Base-by-base conservation (phyloP, 306 rosid genomes). In the Cucurbita ficifolia region DNA sequence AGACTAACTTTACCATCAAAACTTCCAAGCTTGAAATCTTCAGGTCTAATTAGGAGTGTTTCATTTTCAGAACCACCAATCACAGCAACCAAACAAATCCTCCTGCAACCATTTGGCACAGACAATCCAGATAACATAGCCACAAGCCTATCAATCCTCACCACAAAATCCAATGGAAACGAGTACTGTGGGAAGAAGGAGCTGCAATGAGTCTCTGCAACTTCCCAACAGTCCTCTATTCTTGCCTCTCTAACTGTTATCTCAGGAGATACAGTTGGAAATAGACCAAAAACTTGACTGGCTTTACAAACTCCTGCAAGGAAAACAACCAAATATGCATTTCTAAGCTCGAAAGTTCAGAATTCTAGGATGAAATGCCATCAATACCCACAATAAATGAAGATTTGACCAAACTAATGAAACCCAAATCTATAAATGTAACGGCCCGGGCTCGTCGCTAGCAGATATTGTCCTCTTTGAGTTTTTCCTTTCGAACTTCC, bases 121-220 rank as follows among this genome's bases (percentile, higher is more conserved):
- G 97, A 83, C 78, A 87, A 89, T 70, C 99, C 96, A 0, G 91
- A 91, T 10, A 91, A 76, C 97, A 95, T 89, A 36, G 85, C 97
- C 50, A 89, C 85, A 80, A 95, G 74, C 86, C 97, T 87, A 83
- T 95, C 96, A 80, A 91, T 77, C 80, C 97, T 82, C 76, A 95
- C 81, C 76, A 95, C 87, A 69, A 91, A 91, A 76, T 91, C 96
- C 70, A 95, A 77, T 12, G 99, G 99, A 83, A 95, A 95, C 12
- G 87, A 77, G 77, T 91, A 91, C 11, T 83, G 91, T 5, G 96
- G 99, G 86, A 89, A 95, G 90, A 95, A 95, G 40, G 96, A 91
- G 85, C 99, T 91, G 92, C 99, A 95, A 72, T 91, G 99, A 75
- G 96, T 95, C 89, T 95, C 97, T 21, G 97, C 99, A 78, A 95